phyloP scores from a whole-genome alignment of 306 rosid species.

The Prinsepia uniflora region DNA sequence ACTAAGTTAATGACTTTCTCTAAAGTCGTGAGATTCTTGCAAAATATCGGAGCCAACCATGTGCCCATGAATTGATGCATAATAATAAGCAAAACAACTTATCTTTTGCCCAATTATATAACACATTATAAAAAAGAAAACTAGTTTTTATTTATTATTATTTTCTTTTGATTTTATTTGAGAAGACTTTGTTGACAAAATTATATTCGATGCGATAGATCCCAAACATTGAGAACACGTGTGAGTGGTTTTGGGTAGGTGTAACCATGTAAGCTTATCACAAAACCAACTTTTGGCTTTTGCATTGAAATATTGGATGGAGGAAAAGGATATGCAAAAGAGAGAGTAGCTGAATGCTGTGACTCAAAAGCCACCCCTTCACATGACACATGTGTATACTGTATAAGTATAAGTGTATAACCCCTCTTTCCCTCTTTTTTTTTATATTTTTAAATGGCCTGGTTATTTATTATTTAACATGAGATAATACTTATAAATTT shows the following conservation, averaged over 20 bases:
- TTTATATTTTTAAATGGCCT: too few relatives aligned
- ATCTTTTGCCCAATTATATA: conserved; percentile 13
- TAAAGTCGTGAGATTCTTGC: not conserved
- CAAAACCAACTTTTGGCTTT: not conserved
- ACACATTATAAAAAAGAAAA: not conserved
- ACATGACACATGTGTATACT: conserved; percentile 63
- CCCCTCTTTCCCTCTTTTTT: not conserved
- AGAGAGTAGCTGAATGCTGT: conserved; percentile 33
- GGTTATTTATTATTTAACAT: too few relatives aligned
- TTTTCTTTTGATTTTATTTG: not conserved
- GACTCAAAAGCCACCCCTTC: not conserved
- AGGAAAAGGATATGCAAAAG: conserved; percentile 15
- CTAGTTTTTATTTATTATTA: not conserved
- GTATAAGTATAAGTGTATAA: too few relatives aligned
- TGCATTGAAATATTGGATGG: conserved; percentile 7
- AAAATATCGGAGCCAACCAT: not conserved
- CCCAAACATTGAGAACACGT: not conserved
- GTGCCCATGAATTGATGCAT: conserved; percentile 15
- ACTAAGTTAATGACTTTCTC: too few relatives aligned
- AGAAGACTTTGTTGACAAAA: not conserved
- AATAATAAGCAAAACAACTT: conserved; percentile 21
- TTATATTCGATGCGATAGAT: conserved; percentile 3
- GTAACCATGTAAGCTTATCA: conserved; percentile 8
- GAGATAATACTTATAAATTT: too few relatives aligned
- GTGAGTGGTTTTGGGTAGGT: conserved; percentile 11